Evolutionary conservation across 2,329 filamentous ascomycete species (phyloP), one percentile per base, ranked within the genome.

Genomic region (Colletotrichum noveboracense): DNA sequence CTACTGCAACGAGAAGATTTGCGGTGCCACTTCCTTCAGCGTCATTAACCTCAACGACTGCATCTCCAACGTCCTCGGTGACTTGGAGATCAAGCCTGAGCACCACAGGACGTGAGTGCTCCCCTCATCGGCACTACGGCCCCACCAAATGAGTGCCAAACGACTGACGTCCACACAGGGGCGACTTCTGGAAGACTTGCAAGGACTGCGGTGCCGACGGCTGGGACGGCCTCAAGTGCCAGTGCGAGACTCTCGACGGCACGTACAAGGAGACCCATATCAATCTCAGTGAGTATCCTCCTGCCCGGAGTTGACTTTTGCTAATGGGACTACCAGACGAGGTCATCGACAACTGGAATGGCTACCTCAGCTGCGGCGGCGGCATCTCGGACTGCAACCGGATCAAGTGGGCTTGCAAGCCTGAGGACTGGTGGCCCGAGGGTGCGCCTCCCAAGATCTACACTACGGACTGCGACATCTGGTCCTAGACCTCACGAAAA

Each of bases 31-130:
- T 14, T 26, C 62, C 30, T 76, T 70, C 32, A 58, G 70, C 18
- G 71, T 52, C 36, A 38, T 76, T 8, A 76, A 76, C 32, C 67
- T 76, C 3, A 71, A 76, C 24, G 75, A 76, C 28, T 75, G 71
- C 24, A 58, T 76, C 26, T 21, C 61, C 28, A 76, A 74, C 10
- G 24, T 48, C 9, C 38, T 34, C 2, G 74, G 74, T 2, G 26
- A 68, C 3, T 38, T 75, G 5, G 52, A 60, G 3, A 32, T 64
- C 21, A 71, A 67, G 26, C 48, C 61, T 9, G 30, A 60, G 21
- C 28, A 61, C 7, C 52, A 36, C 14, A 43, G 13, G 10, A 30
- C 36, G 60, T 67, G 14, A 58, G 28, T 28, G 1, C n/a, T 16
- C 2, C 18, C 3, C 21, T 13, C 14, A 5, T 28, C 21, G 0